phyloP scores from a whole-genome alignment of 2,329 filamentous ascomycete genomes.

The Penicillium polonicum region DNA sequence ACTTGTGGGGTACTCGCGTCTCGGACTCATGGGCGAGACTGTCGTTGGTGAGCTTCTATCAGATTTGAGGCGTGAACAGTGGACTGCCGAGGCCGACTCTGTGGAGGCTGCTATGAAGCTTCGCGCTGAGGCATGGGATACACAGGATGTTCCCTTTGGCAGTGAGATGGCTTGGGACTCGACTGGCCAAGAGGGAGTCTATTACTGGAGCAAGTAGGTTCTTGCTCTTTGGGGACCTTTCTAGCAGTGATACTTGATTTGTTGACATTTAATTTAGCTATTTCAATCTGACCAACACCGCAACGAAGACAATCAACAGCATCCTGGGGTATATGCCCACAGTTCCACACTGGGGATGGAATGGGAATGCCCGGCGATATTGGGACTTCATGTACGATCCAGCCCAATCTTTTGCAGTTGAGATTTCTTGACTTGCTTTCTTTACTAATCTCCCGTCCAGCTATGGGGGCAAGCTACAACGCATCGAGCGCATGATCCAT shows the following conservation, averaged over 20 bases:
- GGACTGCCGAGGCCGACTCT: neutral
- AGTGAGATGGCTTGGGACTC: slow-evolving; percentile 65
- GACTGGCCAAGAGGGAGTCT: slow-evolving; percentile 62
- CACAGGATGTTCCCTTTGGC: slow-evolving; percentile 54
- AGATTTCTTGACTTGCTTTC: too few relatives aligned
- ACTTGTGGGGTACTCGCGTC: slow-evolving; percentile 13
- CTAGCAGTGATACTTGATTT: neutral
- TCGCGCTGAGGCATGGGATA: slow-evolving; percentile 53
- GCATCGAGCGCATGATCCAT: slow-evolving; percentile 54
- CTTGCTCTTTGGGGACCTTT: neutral
- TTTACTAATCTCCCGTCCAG: neutral
- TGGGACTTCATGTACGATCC: neutral
- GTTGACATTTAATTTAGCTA: neutral
- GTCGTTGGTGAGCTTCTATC: slow-evolving; percentile 35
- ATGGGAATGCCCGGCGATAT: neutral
- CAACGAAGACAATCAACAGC: neutral
- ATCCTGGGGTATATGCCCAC: neutral
- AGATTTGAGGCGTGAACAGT: slow-evolving; percentile 37
- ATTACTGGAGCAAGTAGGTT: slow-evolving; percentile 54
- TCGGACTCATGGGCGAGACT: slow-evolving; percentile 57
- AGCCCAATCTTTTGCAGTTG: neutral
- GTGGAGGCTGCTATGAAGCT: slow-evolving; percentile 6
- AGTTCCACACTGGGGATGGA: neutral
- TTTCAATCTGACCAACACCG: neutral
- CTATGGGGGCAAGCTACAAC: slow-evolving; percentile 10